These are phyloP conservation scores for Botryosphaeria dothidea DNA, from an alignment of 2,329 filamentous ascomycete species.

Conservation along the genomic window DNA sequence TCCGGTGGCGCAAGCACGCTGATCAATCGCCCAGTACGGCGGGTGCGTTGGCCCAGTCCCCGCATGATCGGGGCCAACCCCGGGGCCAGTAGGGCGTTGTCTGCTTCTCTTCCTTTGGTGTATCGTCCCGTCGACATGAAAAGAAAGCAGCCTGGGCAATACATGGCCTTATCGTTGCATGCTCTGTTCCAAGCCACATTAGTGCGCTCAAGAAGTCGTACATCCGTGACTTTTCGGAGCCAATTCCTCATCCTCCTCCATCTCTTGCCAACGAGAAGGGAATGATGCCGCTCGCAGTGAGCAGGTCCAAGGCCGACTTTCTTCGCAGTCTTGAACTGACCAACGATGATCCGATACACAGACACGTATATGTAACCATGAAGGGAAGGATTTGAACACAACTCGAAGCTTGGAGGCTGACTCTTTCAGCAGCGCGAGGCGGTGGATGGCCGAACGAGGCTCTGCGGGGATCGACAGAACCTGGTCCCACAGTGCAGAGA, in stretches of 20 bases:
- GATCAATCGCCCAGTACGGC: not conserved
- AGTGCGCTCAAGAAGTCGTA: too few relatives aligned
- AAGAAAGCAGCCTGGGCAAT: not conserved
- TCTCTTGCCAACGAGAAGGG: too few relatives aligned
- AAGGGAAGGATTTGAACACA: conserved; percentile 35
- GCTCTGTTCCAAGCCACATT: too few relatives aligned
- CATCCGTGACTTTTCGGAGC: too few relatives aligned
- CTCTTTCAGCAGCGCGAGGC: not conserved
- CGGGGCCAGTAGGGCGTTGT: not conserved
- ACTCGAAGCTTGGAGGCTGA: not conserved
- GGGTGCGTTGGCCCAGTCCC: not conserved
- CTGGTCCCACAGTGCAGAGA: conserved; percentile 26
- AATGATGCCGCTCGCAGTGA: not conserved
- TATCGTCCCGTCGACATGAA: not conserved
- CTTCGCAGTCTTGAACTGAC: conserved; percentile 44
- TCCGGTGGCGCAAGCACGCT: not conserved
- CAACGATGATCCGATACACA: conserved; percentile 35
- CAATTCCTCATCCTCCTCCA: too few relatives aligned
- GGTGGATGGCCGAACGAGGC: not conserved
- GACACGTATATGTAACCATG: conserved; percentile 42
- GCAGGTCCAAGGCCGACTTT: conserved; percentile 36
- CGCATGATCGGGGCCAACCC: not conserved
- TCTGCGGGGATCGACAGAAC: not conserved
- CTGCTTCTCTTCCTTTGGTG: not conserved
- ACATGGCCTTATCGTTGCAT: not conserved